Evolutionary conservation across 2,329 filamentous ascomycete genomes (phyloP).

Genomic region (Helotiales sp.): DNA sequence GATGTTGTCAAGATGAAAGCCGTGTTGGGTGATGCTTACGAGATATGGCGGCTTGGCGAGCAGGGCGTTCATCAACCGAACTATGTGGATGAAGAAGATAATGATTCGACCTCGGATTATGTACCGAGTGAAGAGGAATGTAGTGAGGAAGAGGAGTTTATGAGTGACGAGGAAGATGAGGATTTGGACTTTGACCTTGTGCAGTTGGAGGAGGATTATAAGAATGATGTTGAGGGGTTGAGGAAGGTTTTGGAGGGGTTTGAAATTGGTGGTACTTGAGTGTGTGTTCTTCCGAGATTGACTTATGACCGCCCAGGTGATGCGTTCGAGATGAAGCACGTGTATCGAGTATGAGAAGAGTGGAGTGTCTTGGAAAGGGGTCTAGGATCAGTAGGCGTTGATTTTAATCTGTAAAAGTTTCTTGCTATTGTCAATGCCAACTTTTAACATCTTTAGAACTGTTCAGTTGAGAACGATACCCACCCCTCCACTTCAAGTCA

Average conservation of each 20-base stretch:
- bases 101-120: slow-evolving; percentile 15
- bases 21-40: slow-evolving; percentile 1
- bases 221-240: slow-evolving; percentile 5
- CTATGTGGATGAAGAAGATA: slow-evolving; percentile 7
- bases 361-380: too few species aligned
- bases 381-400: too few species aligned
- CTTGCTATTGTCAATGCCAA: too few species aligned
- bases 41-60: neutral
- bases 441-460: too few species aligned
- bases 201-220: slow-evolving; percentile 2
- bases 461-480: too few species aligned
- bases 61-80: neutral
- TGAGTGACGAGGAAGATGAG: slow-evolving; percentile 15
- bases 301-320: too few species aligned
- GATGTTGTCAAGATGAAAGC: slow-evolving; percentile 1
- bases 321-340: too few species aligned
- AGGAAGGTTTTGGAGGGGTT: neutral
- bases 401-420: too few species aligned
- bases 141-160: slow-evolving; percentile 9
- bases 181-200: slow-evolving; percentile 12
- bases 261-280: neutral
- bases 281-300: too few species aligned
- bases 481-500: too few species aligned
- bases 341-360: too few species aligned
- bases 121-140: slow-evolving; percentile 3